Evolutionary conservation across 495 filamentous ascomycete genomes (phyloP).

Genomic region (Hypoxylon cercidicola): DNA sequence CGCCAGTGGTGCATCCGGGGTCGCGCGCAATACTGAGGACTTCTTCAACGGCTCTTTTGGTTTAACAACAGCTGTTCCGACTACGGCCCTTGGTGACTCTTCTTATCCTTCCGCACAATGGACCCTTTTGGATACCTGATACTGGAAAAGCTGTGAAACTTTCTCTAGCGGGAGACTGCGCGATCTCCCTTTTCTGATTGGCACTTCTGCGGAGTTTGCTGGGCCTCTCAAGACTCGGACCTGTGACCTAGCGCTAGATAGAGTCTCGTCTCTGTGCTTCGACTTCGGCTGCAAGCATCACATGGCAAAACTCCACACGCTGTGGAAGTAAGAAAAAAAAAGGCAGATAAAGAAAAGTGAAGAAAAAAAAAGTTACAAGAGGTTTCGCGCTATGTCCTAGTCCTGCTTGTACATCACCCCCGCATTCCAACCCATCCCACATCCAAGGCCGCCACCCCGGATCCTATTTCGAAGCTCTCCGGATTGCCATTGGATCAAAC

Average conservation of each 20-base stretch:
- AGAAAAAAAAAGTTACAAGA: slow-evolving; percentile 2
- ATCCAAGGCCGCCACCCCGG: slow-evolving; percentile 30
- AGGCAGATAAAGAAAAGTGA: slow-evolving; percentile 9
- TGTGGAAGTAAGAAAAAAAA: slow-evolving; percentile 1
- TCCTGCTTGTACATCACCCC: slow-evolving; percentile 32
- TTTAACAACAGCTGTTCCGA: slow-evolving; percentile 21
- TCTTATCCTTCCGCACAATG: slow-evolving; percentile 10
- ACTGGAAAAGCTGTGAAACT: slow-evolving; percentile 6
- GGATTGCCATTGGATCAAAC: slow-evolving; percentile 37
- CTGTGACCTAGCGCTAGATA: slow-evolving; percentile 19
- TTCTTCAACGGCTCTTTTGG: slow-evolving; percentile 14
- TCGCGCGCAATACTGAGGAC: slow-evolving; percentile 25
- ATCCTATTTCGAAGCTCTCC: slow-evolving; percentile 12
- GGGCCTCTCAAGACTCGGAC: slow-evolving; percentile 6
- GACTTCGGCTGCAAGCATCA: slow-evolving; percentile 26
- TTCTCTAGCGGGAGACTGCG: slow-evolving; percentile 8
- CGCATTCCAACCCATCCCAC: slow-evolving; percentile 25
- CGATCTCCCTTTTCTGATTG: slow-evolving; percentile 15
- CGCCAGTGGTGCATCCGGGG: slow-evolving; percentile 35
- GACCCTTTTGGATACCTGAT: slow-evolving; percentile 5
- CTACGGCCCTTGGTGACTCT: background rate
- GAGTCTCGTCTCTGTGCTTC: slow-evolving; percentile 27
- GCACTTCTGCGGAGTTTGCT: slow-evolving; percentile 8
- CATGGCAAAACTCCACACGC: slow-evolving; percentile 32
- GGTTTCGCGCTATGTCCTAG: slow-evolving; percentile 7